Evolutionary conservation across 805 yeast species (phyloP).

Genomic region (Hanseniaspora hatyaiensis): DNA sequence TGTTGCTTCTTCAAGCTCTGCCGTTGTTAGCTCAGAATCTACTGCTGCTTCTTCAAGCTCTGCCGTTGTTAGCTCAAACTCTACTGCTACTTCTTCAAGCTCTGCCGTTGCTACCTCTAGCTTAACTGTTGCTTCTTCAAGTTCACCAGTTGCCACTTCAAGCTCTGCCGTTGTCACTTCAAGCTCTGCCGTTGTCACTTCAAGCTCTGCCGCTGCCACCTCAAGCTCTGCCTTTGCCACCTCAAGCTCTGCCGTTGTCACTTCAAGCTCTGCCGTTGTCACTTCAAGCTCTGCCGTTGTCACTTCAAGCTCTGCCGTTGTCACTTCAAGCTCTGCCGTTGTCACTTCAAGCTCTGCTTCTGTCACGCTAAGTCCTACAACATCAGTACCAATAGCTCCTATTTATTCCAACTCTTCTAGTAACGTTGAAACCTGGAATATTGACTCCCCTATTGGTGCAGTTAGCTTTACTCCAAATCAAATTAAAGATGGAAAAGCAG

Average conservation of each 20-base stretch:
- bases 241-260: background rate
- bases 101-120: background rate
- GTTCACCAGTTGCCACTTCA: background rate
- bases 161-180: background rate
- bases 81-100: slow-evolving; percentile 3
- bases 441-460: background rate
- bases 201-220: background rate
- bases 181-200: background rate
- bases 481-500: slow-evolving; percentile 1
- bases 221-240: background rate
- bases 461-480: background rate
- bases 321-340: background rate
- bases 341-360: background rate
- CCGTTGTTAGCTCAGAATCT: slow-evolving; percentile 1
- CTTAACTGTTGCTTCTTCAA: background rate
- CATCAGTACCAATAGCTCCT: no score
- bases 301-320: background rate
- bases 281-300: no score
- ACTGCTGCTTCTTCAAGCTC: slow-evolving; percentile 5
- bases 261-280: background rate
- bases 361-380: no score
- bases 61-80: background rate
- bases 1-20: slow-evolving; percentile 1
- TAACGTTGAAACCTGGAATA: background rate
- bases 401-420: background rate